Evolutionary conservation across 306 rosid genomes (phyloP), one percentile per base, ranked within the genome.

Genomic region (Cicer chorassanicum): DNA sequence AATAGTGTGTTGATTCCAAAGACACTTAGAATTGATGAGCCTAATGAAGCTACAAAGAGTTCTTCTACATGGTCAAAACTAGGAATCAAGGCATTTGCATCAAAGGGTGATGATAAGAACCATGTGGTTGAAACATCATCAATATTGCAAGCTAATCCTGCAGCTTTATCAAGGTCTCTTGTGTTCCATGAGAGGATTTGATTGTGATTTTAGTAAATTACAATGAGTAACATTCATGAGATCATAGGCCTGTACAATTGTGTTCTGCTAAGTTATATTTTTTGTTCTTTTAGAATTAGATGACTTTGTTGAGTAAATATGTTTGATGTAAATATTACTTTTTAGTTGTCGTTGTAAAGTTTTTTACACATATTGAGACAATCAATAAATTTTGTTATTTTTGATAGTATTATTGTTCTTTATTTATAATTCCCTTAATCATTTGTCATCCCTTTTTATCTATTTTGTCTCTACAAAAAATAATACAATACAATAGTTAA

Each of bases 81-180:
- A 1, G 93, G 97, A 69, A 81, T 88, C 80, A 79, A 75, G 72
- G 81, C 82, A 57, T 85, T 90, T 76, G 85, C 78, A 60, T 69
- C 92, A 1, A 89, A 80, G 72, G 89, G 87, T 18, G 74, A 74
- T n/a, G 76, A 78, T 21, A 85, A 81, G 65, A 79, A 66, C 66
- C 84, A 76, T 16, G 54, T 43, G 16, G 70, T 75, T 24, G 88
- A 89, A 77, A 72, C 78, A n/a, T 89, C 88, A 3, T 68, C 83
- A 1, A 79, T 82, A 72, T 75, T 93, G 86, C 89, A 88, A 74
- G 92, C 92, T 48, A 93, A 93, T 75, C 98, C 98, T 7, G 90
- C 93, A 42, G 98, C 98, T 70, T 77, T 89, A 46, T 86, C 92
- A 43, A 84, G 93, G 80, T 91, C 98, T 46, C 60, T 81, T 53